These are phyloP conservation scores for Hygrocybe coccinea DNA, from an alignment of 768 basidiomycete species.

Conservation along the genomic window DNA sequence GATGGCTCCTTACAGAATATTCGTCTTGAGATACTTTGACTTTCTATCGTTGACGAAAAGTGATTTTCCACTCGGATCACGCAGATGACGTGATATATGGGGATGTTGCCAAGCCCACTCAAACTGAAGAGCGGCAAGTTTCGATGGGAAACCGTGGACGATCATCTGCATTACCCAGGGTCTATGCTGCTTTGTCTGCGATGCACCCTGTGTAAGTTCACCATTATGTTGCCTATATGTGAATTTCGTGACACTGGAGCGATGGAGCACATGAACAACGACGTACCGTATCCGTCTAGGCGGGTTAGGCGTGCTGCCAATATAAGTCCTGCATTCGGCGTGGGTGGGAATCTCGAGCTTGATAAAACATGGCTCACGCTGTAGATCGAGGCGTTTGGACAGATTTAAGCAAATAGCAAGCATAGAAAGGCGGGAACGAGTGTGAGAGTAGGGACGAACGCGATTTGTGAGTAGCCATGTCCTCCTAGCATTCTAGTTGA, in stretches of 20 bases:
- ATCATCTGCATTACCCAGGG: slow-evolving; percentile 88
- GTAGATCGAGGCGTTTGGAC: slow-evolving; percentile 48
- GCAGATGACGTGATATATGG: slow-evolving; percentile 60
- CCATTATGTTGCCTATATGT: slow-evolving; percentile 72
- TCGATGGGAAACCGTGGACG: slow-evolving; percentile 77
- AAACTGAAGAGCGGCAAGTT: slow-evolving; percentile 66
- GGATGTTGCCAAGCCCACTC: slow-evolving; percentile 89
- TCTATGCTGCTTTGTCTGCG: slow-evolving; percentile 53
- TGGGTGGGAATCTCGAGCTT: not conserved
- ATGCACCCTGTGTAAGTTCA: slow-evolving; percentile 64
- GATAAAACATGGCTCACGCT: slow-evolving; percentile 26
- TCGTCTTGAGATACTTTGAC: slow-evolving; percentile 36
- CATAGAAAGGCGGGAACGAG: slow-evolving; percentile 65
- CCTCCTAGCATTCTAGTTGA: too few relatives aligned
- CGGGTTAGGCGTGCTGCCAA: slow-evolving; percentile 68
- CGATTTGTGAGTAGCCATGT: slow-evolving; percentile 5
- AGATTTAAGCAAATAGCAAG: slow-evolving; percentile 78
- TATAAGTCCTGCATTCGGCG: slow-evolving; percentile 52
- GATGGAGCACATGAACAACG: not conserved
- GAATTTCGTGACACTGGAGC: not conserved
- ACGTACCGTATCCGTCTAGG: slow-evolving; percentile 57
- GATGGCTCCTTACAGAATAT: slow-evolving; percentile 43
- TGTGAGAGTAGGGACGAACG: slow-evolving; percentile 34
- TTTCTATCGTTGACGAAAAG: slow-evolving; percentile 32
- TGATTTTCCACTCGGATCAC: slow-evolving; percentile 37